Base-by-base conservation (phyloP, 75 land plant species). In the Picea glauca region DNA sequence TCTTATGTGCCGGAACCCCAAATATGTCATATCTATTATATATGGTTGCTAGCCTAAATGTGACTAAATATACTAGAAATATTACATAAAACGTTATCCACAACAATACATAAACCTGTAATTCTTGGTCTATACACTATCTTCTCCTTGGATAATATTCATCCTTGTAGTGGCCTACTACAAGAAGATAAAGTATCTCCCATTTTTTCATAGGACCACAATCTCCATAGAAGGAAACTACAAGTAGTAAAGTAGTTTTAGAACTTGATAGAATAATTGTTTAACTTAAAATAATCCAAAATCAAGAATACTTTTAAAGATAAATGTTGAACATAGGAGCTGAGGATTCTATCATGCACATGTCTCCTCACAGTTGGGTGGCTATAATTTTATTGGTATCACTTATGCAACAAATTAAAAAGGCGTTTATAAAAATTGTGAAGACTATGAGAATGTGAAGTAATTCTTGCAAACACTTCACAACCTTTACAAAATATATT, bases 171-270 rank as follows among this genome's bases (percentile, higher is more conserved):
- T 93, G 83, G 18, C 98, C 98, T 75, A 96, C 96, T 64, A 94
- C 98, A 18, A 96, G 90, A 72, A 96, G 87, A 88, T 96, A 96
- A 17, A 91, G 78, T 76, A 85, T 87, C 83, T 96, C 98, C 78
- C 96, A 84, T 76, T 82, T 83, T 76, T 91, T 84, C 68, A 80
- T 56, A 23, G 91, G 82, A 38, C 83, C 93, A 78, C 68, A 68
- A 13, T 78, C 72, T 35, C 73, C 81, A 13, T 73, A 79, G 78
- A 93, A 75, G 40, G 92, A 80, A 61, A 91, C 98, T 93, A 93
- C 83, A 74, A 79, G 62, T 3, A 66, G 40, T 32, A 66, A 13
- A 31, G 38, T 65, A 65, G 3, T 33, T 65, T 31, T 65, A 23
- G 33, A 65, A 9, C 33, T 31, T 13, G 38, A 65, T 32, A 33